These are phyloP conservation scores for Oenanthe sinensis DNA, from an alignment of 129 eudicot genomes.

Conservation along the genomic window DNA sequence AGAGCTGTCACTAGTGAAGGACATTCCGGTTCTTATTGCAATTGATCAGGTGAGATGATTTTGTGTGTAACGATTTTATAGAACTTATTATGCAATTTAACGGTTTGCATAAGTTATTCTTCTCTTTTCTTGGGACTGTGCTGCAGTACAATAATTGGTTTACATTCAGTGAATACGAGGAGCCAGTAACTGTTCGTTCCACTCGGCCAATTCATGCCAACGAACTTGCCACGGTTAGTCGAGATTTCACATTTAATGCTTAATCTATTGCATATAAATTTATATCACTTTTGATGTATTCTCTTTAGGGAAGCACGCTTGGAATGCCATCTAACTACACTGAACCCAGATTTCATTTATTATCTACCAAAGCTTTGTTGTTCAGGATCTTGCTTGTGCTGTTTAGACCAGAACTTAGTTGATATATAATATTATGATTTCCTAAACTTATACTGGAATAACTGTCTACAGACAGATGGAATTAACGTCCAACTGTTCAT, in stretches of 20 bases:
- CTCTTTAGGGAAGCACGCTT: not conserved
- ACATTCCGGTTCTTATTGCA: slow-evolving; percentile 77
- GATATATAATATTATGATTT: too few species aligned
- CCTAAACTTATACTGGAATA: not conserved
- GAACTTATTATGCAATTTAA: not conserved
- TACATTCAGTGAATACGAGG: slow-evolving; percentile 73
- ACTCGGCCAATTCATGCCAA: slow-evolving; percentile 69
- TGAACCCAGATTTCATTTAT: not conserved
- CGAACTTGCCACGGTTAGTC: slow-evolving; percentile 84
- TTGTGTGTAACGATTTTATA: not conserved
- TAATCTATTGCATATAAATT: not conserved
- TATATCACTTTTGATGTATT: not conserved
- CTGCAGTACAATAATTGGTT: slow-evolving; percentile 92
- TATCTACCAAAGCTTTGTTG: not conserved
- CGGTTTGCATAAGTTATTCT: not conserved
- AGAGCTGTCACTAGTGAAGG: slow-evolving; percentile 69
- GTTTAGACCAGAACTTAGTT: not conserved
- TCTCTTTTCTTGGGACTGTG: slow-evolving; percentile 20
- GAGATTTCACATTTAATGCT: not conserved
- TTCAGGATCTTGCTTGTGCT: not conserved
- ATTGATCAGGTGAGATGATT: slow-evolving; percentile 66
- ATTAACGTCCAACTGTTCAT: too few species aligned
- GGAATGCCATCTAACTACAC: not conserved
- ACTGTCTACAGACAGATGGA: too few species aligned
- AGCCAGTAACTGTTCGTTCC: slow-evolving; percentile 77